These are phyloP conservation scores for Lachancea meyersii DNA, from an alignment of 805 yeast genomes.

Conservation along the genomic window DNA sequence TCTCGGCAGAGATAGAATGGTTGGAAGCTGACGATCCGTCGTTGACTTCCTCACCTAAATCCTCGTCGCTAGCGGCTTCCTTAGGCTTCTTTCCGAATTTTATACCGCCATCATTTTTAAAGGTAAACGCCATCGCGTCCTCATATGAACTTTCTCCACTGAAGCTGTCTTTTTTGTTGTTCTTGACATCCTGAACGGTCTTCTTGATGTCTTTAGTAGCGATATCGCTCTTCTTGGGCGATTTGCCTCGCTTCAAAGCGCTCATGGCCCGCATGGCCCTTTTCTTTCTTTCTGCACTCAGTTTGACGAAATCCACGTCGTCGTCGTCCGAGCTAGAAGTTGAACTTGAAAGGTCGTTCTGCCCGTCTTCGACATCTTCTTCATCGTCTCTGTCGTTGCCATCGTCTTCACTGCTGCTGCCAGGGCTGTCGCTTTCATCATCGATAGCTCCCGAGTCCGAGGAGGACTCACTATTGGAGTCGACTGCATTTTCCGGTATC, in stretches of 20 bases:
- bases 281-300: constrained; percentile 63
- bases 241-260: constrained; percentile 31
- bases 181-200: constrained; percentile 14
- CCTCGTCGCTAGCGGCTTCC: constrained; percentile 12
- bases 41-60: constrained; percentile 37
- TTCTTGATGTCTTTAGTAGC: constrained; percentile 13
- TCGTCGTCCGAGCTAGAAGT: constrained; percentile 50
- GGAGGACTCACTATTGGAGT: constrained; percentile 16
- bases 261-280: constrained; percentile 45
- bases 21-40: not conserved
- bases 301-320: constrained; percentile 63
- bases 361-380: constrained; percentile 34
- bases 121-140: constrained; percentile 35
- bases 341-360: constrained; percentile 31
- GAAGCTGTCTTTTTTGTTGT: constrained; percentile 19
- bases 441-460: constrained; percentile 29
- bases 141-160: constrained; percentile 44
- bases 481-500: constrained; percentile 28
- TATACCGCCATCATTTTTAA: constrained; percentile 25
- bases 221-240: constrained; percentile 27
- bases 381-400: constrained; percentile 30
- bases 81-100: constrained; percentile 33
- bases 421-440: constrained; percentile 14
- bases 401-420: constrained; percentile 19
- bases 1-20: constrained; percentile 7